Evolutionary conservation across 2,329 filamentous ascomycete genomes (phyloP).

Genomic region (Fusarium sambucinum): DNA sequence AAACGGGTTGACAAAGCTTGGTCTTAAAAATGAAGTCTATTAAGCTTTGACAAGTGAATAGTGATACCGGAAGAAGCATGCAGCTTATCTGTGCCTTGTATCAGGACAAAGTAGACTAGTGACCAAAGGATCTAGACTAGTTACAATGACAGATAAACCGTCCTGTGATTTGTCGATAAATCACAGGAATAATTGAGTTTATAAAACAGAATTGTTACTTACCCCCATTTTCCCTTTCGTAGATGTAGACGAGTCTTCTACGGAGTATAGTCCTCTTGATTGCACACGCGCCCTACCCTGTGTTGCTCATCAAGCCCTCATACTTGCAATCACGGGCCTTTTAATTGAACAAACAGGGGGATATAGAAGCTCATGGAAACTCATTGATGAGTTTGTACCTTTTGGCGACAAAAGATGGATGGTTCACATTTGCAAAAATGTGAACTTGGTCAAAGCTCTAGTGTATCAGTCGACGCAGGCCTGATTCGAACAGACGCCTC

Average conservation of each 20-base stretch:
- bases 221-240: too few species aligned
- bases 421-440: not conserved
- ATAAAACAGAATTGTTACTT: too few species aligned
- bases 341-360: too few species aligned
- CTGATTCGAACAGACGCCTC: conserved; percentile 38
- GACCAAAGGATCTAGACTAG: too few species aligned
- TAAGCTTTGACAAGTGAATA: not conserved
- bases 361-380: too few species aligned
- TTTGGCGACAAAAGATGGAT: not conserved
- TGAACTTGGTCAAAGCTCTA: not conserved
- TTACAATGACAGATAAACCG: not conserved
- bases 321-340: too few species aligned
- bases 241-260: too few species aligned
- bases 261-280: too few species aligned
- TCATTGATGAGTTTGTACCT: fast-evolving
- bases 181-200: not conserved
- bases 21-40: too few species aligned
- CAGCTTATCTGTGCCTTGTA: not conserved
- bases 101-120: too few species aligned
- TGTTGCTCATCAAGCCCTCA: too few species aligned
- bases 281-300: too few species aligned
- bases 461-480: conserved; percentile 11
- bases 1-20: not conserved
- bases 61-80: not conserved
- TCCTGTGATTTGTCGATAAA: not conserved